Evolutionary conservation across 257 asterid species (phyloP).

Genomic region (Nicotiana benthamiana): DNA sequence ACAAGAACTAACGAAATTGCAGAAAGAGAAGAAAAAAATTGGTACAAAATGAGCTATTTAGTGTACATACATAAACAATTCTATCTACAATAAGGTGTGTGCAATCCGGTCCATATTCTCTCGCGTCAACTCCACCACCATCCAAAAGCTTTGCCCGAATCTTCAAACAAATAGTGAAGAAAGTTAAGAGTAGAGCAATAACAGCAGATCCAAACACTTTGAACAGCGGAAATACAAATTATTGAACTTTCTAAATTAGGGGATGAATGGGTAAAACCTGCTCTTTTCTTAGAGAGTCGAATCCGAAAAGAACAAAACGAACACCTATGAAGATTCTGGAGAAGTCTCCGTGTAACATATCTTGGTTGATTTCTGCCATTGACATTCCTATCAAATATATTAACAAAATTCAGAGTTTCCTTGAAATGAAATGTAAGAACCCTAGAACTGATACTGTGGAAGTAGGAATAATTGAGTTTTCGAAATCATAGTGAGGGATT

Average conservation of each 20-base stretch:
- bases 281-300: conserved; percentile 36
- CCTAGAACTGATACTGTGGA: not conserved
- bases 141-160: conserved; percentile 48
- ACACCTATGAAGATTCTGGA: conserved; percentile 42
- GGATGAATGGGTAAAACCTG: conserved; percentile 24
- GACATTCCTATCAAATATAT: not conserved
- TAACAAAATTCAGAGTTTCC: not conserved
- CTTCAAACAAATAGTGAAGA: conserved; percentile 24
- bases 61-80: conserved; percentile 51
- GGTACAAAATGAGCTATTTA: not conserved
- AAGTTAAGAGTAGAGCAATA: not conserved
- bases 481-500: not conserved
- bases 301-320: conserved; percentile 58
- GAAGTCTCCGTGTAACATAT: conserved; percentile 23
- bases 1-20: not conserved
- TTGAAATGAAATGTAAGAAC: not conserved
- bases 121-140: conserved; percentile 74
- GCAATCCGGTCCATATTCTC: conserved; percentile 54
- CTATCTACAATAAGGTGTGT: conserved; percentile 67
- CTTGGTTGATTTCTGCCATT: conserved; percentile 29
- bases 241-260: not conserved
- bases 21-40: no score
- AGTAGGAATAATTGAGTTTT: not conserved
- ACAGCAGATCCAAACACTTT: not conserved
- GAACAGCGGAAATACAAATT: not conserved